Percentiles rank a stretch among this genome's conserved stretches.
phyloP scores from a whole-genome alignment of 768 basidiomycete species.

The Epithele typhae region DNA sequence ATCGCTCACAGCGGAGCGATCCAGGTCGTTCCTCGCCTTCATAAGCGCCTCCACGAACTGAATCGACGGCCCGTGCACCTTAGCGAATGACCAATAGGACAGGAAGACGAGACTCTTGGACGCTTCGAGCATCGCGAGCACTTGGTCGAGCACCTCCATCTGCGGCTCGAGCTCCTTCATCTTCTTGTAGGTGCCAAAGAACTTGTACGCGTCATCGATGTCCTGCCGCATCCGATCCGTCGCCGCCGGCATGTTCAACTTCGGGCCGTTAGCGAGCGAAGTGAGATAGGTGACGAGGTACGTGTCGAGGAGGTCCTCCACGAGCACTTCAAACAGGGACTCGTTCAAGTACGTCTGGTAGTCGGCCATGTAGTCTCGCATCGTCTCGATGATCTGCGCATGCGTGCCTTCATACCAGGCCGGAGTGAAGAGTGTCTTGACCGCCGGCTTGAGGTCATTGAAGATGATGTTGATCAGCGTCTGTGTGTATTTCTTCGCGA shows the following conservation, averaged over 20 bases:
- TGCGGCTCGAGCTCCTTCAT: constrained; percentile 74
- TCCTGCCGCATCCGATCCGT: constrained; percentile 83
- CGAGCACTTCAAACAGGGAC: constrained; percentile 82
- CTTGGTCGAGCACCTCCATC: constrained; percentile 85
- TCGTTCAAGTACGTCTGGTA: constrained; percentile 90
- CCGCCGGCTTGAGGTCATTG: constrained; percentile 88
- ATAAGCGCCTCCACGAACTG: constrained; percentile 88
- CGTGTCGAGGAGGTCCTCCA: constrained; percentile 88
- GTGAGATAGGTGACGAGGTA: constrained; percentile 91
- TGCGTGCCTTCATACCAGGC: constrained; percentile 90
- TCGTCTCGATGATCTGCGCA: constrained; percentile 88
- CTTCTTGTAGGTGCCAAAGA: constrained; percentile 78
- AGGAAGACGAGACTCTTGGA: constrained; percentile 88
- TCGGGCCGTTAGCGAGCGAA: constrained; percentile 76
- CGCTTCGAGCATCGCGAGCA: constrained; percentile 77
- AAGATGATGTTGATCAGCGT: constrained; percentile 92
- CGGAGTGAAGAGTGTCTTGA: constrained; percentile 76
- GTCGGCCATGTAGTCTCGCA: constrained; percentile 95
- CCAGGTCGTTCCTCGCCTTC: constrained; percentile 86
- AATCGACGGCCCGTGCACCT: constrained; percentile 89
- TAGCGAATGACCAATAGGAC: constrained; percentile 92
- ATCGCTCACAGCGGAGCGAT: constrained; percentile 81
- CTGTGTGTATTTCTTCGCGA: constrained; percentile 96
- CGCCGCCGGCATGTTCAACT: constrained; percentile 81
- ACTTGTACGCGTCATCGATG: constrained; percentile 67